A percentile compares a stretch with the other conserved stretches of the same genome.
Conservation (phyloP, 1,139 yeast genomes). For the Martiniozyma asiatica region DNA sequence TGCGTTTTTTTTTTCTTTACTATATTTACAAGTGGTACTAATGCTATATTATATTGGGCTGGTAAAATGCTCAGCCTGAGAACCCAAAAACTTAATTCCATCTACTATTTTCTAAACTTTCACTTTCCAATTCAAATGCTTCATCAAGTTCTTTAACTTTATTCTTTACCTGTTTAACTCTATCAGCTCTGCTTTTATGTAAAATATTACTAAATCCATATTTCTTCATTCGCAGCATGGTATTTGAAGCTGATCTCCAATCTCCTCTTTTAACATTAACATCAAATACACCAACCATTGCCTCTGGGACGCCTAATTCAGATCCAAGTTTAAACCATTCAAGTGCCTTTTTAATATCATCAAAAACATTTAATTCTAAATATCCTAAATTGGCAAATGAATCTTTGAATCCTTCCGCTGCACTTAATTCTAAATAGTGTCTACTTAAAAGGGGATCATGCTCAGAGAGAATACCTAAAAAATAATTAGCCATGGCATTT, state of each 20-base stretch:
- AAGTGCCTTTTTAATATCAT: slow-evolving; percentile 40
- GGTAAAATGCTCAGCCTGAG: too few relatives aligned
- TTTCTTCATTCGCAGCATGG: too few relatives aligned
- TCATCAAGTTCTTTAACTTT: too few relatives aligned
- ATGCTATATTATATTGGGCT: too few relatives aligned
- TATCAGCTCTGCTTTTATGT: too few relatives aligned
- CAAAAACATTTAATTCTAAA: slow-evolving; percentile 58
- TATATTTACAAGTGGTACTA: too few relatives aligned
- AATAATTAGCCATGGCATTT: slow-evolving; percentile 60
- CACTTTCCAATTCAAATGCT: too few relatives aligned
- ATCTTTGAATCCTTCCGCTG: slow-evolving; percentile 65
- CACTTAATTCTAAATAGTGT: slow-evolving; percentile 65
- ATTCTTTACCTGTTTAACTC: too few relatives aligned
- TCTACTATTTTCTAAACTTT: too few relatives aligned
- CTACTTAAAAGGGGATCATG: slow-evolving; percentile 47
- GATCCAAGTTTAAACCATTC: slow-evolving; percentile 83
- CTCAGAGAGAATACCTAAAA: slow-evolving; percentile 59
- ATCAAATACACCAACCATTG: slow-evolving; percentile 71
- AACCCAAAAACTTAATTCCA: not conserved
- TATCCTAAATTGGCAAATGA: slow-evolving; percentile 70
- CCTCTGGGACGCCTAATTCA: slow-evolving; percentile 50
- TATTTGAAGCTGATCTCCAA: too few relatives aligned
- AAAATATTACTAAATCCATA: too few relatives aligned
- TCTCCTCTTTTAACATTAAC: slow-evolving; percentile 23
- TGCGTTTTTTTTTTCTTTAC: not conserved